These are phyloP conservation scores for Pistacia atlantica DNA, from an alignment of 345 rosid species.

Conservation along the genomic window DNA sequence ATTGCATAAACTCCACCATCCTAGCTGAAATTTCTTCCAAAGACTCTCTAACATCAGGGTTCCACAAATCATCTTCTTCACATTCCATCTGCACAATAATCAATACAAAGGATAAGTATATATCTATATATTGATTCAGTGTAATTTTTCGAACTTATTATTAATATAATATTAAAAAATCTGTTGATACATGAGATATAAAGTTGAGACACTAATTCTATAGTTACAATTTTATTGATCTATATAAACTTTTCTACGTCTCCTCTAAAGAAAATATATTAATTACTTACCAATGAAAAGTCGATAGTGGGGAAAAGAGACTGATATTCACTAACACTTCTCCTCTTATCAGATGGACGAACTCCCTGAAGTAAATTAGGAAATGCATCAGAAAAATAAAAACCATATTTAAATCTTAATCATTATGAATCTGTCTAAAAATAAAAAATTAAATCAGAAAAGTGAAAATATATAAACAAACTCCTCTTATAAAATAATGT, in stretches of 20 bases:
- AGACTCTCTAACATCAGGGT: slow-evolving; percentile 46
- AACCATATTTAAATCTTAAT: too few species aligned
- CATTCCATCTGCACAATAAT: slow-evolving; percentile 53
- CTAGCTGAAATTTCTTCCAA: slow-evolving; percentile 57
- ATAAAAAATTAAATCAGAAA: background rate
- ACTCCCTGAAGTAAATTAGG: background rate
- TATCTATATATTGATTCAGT: too few species aligned
- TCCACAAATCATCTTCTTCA: slow-evolving; percentile 69
- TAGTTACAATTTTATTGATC: too few species aligned
- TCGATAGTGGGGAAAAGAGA: slow-evolving; percentile 6
- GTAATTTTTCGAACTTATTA: too few species aligned
- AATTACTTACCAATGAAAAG: slow-evolving; percentile 8
- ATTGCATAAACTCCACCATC: slow-evolving; percentile 51
- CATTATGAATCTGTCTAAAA: too few species aligned
- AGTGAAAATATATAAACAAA: background rate
- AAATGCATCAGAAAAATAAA: background rate
- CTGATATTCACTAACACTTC: slow-evolving; percentile 12
- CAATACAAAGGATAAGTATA: too few species aligned
- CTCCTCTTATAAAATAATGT: background rate
- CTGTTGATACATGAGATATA: too few species aligned
- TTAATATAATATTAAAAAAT: too few species aligned
- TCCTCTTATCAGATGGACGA: slow-evolving; percentile 17
- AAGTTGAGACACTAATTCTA: too few species aligned
- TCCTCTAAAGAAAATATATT: background rate
- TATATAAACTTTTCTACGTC: background rate